These are phyloP conservation scores for Leccinum pellstonianum DNA, from an alignment of 768 basidiomycete species.

Conservation along the genomic window DNA sequence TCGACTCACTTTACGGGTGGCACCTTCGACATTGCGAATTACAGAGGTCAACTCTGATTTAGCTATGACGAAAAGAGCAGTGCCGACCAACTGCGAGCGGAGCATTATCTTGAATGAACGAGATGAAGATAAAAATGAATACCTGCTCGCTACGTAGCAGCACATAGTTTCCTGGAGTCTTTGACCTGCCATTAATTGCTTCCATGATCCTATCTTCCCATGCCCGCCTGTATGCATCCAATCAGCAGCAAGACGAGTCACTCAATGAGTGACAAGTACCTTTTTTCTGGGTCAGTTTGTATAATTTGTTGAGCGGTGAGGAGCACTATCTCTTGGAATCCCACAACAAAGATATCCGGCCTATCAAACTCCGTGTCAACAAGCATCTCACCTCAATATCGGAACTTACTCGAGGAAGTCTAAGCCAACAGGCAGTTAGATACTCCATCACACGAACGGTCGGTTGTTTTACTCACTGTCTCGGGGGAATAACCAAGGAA, in stretches of 20 bases:
- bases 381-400: slow-evolving; percentile 21
- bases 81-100: slow-evolving; percentile 79
- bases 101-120: not conserved
- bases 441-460: not conserved
- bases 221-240: slow-evolving; percentile 52
- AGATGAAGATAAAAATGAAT: not conserved
- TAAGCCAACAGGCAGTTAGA: slow-evolving; percentile 12
- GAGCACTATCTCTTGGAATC: slow-evolving; percentile 97
- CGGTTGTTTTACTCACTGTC: slow-evolving; percentile 51
- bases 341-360: slow-evolving; percentile 87
- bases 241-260: not conserved
- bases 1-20: slow-evolving; percentile 78
- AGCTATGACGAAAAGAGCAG: slow-evolving; percentile 83
- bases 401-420: slow-evolving; percentile 20
- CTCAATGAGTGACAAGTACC: slow-evolving; percentile 42
- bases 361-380: slow-evolving; percentile 36
- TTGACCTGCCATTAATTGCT: slow-evolving; percentile 67
- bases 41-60: slow-evolving; percentile 72
- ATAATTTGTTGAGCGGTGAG: slow-evolving; percentile 97
- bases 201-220: slow-evolving; percentile 88
- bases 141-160: slow-evolving; percentile 93
- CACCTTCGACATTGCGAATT: slow-evolving; percentile 89
- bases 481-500: slow-evolving; percentile 89
- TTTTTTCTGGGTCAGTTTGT: slow-evolving; percentile 92
- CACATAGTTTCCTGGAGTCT: slow-evolving; percentile 73